Base-by-base conservation (phyloP, 176 grass and related monocot genomes). In the Triticum monococcum region DNA sequence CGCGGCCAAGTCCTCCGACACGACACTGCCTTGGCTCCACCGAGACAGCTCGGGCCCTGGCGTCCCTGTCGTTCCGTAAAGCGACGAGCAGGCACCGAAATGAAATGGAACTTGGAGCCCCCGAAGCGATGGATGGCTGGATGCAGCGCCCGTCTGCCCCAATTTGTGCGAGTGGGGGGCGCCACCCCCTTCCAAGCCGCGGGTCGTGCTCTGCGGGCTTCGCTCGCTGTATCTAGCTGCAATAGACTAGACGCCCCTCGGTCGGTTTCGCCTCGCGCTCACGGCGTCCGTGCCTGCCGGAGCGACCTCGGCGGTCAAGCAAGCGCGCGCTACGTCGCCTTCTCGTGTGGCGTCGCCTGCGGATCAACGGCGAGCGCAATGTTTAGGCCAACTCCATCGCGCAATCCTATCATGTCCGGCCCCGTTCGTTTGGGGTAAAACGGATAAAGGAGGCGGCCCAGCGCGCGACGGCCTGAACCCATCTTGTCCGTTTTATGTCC, bases 291-390 rank as follows among this genome's bases (percentile, higher is more conserved):
- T 37, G 45, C 45, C 12, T 11, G 81, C 26, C 81, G 32, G 67
- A 69, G 67, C 12, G 81, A 17, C 3, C 9, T 48, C 26, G 17
- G 13, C 8, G 32, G 20, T 25, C 12, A 9, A 36, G 54, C 23
- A 14, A 52, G 1, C 23, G 0, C 4, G 54, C 7, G 13, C 7
- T 3, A 3, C 76, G 18, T 75, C 79, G 12, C 71, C 28, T 12
- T 64, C 43, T 28, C 24, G 41, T 9, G 40, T 30, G 40, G 20
- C 79, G 20, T 59, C 36, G 56, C 54, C 85, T n/a, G 62, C 35
- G 62, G 84, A 88, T 62, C 86, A 68, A 84, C 87, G 81, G 20
- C 5, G 64, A 62, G 46, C 18, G 43, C 80, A 69, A 20, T 12
- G 18, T 48, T 8, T 18, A 30, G n/a, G n/a, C n/a, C n/a, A n/a